phyloP scores from a whole-genome alignment of 1,284 basidiomycete genomes.

The Bondarzewia mesenterica region DNA sequence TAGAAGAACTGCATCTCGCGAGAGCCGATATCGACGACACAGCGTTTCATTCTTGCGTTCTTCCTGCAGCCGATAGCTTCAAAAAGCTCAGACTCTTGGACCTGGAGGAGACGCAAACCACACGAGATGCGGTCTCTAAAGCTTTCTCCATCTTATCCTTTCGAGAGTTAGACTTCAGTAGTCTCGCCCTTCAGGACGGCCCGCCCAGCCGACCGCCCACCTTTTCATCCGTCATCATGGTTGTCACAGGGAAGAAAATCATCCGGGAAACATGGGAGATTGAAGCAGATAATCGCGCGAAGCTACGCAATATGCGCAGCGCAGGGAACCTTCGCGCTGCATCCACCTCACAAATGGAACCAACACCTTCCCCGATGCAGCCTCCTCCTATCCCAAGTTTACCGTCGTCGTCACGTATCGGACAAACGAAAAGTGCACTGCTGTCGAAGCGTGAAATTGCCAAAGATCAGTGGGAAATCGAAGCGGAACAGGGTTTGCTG shows the following conservation, averaged over 20 bases:
- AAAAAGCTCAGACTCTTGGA: slow-evolving; percentile 48
- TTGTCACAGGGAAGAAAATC: slow-evolving; percentile 62
- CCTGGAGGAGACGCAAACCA: slow-evolving; percentile 54
- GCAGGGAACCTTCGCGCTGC: slow-evolving; percentile 11
- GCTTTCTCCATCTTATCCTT: slow-evolving; percentile 31
- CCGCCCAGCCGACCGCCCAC: too few relatives aligned
- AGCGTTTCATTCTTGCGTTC: slow-evolving; percentile 41
- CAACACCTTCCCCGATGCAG: background rate
- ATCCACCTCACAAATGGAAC: slow-evolving; percentile 5
- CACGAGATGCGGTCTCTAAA: slow-evolving; percentile 32
- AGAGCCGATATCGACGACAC: slow-evolving; percentile 51
- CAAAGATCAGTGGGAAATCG: slow-evolving; percentile 72
- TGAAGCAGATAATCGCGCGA: slow-evolving; percentile 51
- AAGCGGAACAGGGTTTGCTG: slow-evolving; percentile 62
- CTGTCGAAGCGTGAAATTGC: slow-evolving; percentile 27
- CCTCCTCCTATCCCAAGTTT: slow-evolving; percentile 16
- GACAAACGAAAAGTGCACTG: slow-evolving; percentile 7
- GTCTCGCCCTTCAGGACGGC: slow-evolving; percentile 37
- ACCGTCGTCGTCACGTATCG: slow-evolving; percentile 6
- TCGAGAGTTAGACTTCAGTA: slow-evolving; percentile 45
- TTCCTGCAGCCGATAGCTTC: slow-evolving; percentile 32
- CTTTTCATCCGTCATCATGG: slow-evolving; percentile 32
- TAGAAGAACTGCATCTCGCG: slow-evolving; percentile 54
- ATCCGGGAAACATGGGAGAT: slow-evolving; percentile 71
- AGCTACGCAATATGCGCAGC: slow-evolving; percentile 19